Percentiles rank a stretch among this genome's conserved stretches.
Conservation (phyloP, 1,284 basidiomycete species). For the Moesziomyces sp. region DNA sequence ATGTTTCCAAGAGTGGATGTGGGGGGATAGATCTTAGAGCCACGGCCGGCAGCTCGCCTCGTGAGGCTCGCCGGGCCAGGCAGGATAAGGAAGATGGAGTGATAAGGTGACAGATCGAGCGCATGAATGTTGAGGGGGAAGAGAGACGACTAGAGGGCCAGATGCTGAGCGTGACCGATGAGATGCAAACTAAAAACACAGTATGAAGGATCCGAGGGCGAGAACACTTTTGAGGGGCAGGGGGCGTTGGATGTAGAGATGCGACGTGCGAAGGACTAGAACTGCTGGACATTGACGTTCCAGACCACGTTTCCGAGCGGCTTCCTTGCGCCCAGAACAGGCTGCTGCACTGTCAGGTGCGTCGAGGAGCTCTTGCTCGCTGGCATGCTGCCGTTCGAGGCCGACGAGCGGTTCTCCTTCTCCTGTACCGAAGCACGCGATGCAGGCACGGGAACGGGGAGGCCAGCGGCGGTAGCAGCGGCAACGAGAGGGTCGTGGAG, state of each 20-base stretch:
- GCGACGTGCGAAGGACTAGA: slow-evolving; percentile 8
- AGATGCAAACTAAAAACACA: slow-evolving; percentile 44
- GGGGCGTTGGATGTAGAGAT: neutral
- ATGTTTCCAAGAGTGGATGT: slow-evolving; percentile 21
- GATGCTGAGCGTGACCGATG: slow-evolving; percentile 15
- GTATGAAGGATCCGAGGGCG: slow-evolving; percentile 22
- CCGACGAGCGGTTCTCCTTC: slow-evolving; percentile 28
- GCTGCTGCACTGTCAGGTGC: slow-evolving; percentile 39
- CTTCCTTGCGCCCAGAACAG: slow-evolving; percentile 32
- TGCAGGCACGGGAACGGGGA: slow-evolving; percentile 38
- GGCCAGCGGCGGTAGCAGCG: slow-evolving; percentile 36
- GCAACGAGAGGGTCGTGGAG: slow-evolving; percentile 59
- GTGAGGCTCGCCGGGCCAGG: too few relatives aligned
- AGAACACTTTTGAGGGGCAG: slow-evolving; percentile 15
- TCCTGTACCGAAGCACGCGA: slow-evolving; percentile 35
- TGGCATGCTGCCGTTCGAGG: slow-evolving; percentile 10
- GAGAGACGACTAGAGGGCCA: slow-evolving; percentile 2
- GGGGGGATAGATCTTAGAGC: neutral
- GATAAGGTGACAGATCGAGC: too few relatives aligned
- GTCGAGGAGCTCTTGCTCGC: slow-evolving; percentile 34
- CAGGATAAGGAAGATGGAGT: neutral
- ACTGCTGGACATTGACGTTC: slow-evolving; percentile 48
- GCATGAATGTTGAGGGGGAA: neutral
- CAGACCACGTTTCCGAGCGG: slow-evolving; percentile 39
- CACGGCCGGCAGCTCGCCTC: too few relatives aligned